Evolutionary conservation across 2,329 filamentous ascomycete genomes (phyloP).

Genomic region (Chaetoscypha palmicola): DNA sequence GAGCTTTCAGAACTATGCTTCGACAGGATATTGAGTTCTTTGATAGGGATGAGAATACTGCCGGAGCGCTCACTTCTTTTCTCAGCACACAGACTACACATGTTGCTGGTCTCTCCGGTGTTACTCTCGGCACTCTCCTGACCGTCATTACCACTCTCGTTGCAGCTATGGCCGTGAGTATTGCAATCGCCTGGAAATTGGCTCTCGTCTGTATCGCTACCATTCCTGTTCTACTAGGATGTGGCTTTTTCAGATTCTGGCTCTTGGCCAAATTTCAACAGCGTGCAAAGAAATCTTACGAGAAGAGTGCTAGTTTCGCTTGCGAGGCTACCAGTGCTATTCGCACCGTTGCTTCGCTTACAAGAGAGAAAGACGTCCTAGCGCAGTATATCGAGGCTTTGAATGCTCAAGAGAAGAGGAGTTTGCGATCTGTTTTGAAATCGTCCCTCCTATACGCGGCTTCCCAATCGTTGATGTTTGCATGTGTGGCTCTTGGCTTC

Average conservation of each 20-base stretch:
- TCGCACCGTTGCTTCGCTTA: conserved; percentile 85
- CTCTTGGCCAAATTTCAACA: conserved; percentile 73
- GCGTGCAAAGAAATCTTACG: conserved; percentile 72
- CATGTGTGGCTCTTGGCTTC: conserved; percentile 81
- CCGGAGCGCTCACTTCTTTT: conserved; percentile 82
- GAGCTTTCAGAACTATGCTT: conserved; percentile 78
- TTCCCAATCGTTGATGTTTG: conserved; percentile 76
- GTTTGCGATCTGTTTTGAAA: conserved; percentile 66
- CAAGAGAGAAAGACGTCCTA: conserved; percentile 76
- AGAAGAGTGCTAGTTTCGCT: conserved; percentile 75
- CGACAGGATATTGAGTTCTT: conserved; percentile 92
- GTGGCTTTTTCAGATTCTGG: conserved; percentile 84
- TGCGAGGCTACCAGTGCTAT: conserved; percentile 93
- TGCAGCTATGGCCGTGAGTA: conserved; percentile 60
- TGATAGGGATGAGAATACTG: conserved; percentile 80
- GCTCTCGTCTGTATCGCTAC: conserved; percentile 74
- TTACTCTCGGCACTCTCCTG: conserved; percentile 78
- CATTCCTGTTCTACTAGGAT: conserved; percentile 69
- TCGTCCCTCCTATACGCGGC: conserved; percentile 75
- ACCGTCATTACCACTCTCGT: conserved; percentile 75
- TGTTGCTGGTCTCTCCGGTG: conserved; percentile 78
- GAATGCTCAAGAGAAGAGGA: conserved; percentile 57
- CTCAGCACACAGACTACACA: conserved; percentile 85
- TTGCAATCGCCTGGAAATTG: conserved; percentile 82
- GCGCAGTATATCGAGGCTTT: conserved; percentile 62